These are phyloP conservation scores for Colletotrichum melonis DNA, from an alignment of 2,329 filamentous ascomycete genomes.

Conservation along the genomic window DNA sequence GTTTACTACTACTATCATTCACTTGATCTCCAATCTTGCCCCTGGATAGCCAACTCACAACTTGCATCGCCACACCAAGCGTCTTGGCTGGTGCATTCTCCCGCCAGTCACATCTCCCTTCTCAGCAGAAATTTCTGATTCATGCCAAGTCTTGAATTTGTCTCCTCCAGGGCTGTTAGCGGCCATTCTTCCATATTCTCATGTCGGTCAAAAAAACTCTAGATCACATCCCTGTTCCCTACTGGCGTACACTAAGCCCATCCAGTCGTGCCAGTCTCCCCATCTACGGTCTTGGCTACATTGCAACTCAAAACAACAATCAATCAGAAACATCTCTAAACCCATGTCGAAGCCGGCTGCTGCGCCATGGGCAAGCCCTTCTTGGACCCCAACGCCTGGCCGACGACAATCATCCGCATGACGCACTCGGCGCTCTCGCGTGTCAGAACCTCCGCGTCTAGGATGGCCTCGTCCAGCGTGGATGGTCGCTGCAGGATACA, in stretches of 20 bases:
- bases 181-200: constrained; percentile 14
- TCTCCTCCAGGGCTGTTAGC: constrained; percentile 27
- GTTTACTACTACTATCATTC: not conserved
- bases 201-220: not conserved
- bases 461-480: constrained; percentile 45
- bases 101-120: constrained; percentile 21
- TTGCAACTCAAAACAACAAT: constrained; percentile 6
- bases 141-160: constrained; percentile 20
- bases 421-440: constrained; percentile 47
- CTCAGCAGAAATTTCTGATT: constrained; percentile 22
- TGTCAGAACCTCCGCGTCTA: constrained; percentile 45
- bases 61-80: constrained; percentile 32
- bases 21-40: not conserved
- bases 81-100: constrained; percentile 18
- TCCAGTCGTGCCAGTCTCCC: not conserved
- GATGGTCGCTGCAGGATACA: constrained; percentile 47
- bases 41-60: not conserved
- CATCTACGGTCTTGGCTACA: constrained; percentile 24
- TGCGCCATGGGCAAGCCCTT: constrained; percentile 13
- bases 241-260: not conserved
- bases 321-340: constrained; percentile 1
- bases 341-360: constrained; percentile 13
- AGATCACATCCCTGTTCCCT: constrained; percentile 2
- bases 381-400: constrained; percentile 41
- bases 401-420: constrained; percentile 47